A percentile compares a stretch with the other conserved stretches of the same genome.
These are phyloP conservation scores for Trypanosoma rangeli DNA, from an alignment of 208 protist genomes.

Conservation along the genomic window DNA sequence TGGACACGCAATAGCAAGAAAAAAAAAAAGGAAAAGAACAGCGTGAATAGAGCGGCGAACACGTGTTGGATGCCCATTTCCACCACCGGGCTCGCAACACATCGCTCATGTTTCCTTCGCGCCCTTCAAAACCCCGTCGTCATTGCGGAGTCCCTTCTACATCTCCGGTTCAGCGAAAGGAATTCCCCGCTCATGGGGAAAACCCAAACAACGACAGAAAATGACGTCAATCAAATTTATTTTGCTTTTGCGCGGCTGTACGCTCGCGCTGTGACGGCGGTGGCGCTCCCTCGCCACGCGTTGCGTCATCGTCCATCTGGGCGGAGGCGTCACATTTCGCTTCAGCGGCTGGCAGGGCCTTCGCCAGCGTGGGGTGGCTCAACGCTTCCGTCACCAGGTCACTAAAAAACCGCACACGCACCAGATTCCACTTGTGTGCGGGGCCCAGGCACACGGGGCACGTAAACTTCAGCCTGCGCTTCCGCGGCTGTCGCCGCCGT, in stretches of 20 bases:
- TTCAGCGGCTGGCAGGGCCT: neutral
- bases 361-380: constrained; percentile 5
- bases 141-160: neutral
- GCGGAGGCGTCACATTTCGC: neutral
- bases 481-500: neutral
- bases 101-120: neutral
- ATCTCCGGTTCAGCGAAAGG: neutral
- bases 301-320: neutral
- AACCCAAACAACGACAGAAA: neutral
- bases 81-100: neutral
- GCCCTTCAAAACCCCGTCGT: neutral
- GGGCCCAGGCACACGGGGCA: constrained; percentile 68
- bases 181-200: neutral
- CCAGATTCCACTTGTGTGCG: constrained; percentile 70
- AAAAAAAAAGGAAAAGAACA: no score
- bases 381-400: constrained; percentile 37
- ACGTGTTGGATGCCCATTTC: neutral
- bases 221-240: neutral
- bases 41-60: no score
- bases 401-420: constrained; percentile 43
- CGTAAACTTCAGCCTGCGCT: constrained; percentile 27
- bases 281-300: neutral
- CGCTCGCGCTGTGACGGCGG: neutral
- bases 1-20: no score
- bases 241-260: neutral